These are phyloP conservation scores for Trichophyton verrucosum DNA, from an alignment of 2,329 filamentous ascomycete genomes.

Conservation along the genomic window DNA sequence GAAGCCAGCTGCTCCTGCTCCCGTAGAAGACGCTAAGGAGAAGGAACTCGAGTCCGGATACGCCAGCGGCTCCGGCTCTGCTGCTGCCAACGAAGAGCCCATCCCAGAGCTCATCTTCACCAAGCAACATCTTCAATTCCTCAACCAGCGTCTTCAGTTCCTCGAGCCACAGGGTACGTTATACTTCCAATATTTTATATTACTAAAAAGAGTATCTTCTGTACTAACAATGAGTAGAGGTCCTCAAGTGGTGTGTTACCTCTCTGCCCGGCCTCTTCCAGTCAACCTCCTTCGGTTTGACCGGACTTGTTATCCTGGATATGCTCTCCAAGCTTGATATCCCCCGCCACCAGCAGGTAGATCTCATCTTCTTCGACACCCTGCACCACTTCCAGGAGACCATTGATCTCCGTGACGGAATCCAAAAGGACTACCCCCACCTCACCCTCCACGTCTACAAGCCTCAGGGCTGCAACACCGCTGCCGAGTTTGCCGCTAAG, in stretches of 20 bases:
- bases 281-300: conserved; percentile 71
- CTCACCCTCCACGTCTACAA: conserved; percentile 80
- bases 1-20: conserved; percentile 1
- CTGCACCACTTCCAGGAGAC: conserved; percentile 74
- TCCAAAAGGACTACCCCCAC: conserved; percentile 63
- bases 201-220: background rate
- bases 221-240: conserved; percentile 41
- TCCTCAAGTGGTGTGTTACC: conserved; percentile 82
- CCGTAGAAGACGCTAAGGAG: conserved; percentile 10
- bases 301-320: conserved; percentile 70
- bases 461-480: conserved; percentile 61
- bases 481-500: conserved; percentile 64
- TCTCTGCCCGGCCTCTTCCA: conserved; percentile 83
- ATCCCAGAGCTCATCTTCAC: conserved; percentile 75
- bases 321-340: conserved; percentile 44
- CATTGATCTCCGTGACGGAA: conserved; percentile 57
- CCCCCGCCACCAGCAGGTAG: conserved; percentile 38
- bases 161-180: conserved; percentile 62
- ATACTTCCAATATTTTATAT: conserved; percentile 17
- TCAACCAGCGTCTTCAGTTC: conserved; percentile 79
- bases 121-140: conserved; percentile 72
- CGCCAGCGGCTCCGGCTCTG: conserved; percentile 50
- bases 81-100: conserved; percentile 47
- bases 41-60: conserved; percentile 67
- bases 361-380: conserved; percentile 64